Conservation (phyloP, 306 rosid genomes). For the Prunus dulcis region DNA sequence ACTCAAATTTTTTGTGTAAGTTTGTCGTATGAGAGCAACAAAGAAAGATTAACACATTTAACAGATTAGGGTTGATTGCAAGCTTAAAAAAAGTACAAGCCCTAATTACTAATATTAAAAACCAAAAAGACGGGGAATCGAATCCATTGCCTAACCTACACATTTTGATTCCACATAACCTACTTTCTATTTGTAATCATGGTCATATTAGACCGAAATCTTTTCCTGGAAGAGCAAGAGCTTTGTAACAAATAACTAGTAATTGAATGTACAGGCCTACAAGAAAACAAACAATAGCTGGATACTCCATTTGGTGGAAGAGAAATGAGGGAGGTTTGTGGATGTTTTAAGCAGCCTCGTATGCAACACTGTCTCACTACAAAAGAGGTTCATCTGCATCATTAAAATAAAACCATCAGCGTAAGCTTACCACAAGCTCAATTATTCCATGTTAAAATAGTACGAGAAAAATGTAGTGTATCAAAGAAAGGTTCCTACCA, state of each 20-base stretch:
- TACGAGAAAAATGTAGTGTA: not conserved
- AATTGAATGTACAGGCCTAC: not conserved
- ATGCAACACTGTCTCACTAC: not conserved
- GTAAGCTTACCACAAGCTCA: not conserved
- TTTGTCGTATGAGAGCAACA: no score
- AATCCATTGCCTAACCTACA: no score
- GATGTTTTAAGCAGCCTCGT: not conserved
- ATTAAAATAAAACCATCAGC: not conserved
- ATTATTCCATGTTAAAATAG: not conserved
- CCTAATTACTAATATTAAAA: no score
- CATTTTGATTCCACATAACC: no score
- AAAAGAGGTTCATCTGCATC: constrained; percentile 7
- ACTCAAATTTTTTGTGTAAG: no score
- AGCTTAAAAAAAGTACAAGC: no score
- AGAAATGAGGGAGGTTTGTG: not conserved
- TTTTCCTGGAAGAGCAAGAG: not conserved
- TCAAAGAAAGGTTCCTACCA: not conserved
- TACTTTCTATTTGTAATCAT: not conserved
- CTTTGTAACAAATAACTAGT: not conserved
- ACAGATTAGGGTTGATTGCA: no score
- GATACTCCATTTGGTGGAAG: not conserved
- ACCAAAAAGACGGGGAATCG: no score
- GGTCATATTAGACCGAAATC: not conserved
- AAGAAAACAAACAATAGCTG: not conserved
- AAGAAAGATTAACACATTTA: no score